Base-by-base conservation (phyloP, 768 basidiomycete genomes). In the Termitomyces sp. region DNA sequence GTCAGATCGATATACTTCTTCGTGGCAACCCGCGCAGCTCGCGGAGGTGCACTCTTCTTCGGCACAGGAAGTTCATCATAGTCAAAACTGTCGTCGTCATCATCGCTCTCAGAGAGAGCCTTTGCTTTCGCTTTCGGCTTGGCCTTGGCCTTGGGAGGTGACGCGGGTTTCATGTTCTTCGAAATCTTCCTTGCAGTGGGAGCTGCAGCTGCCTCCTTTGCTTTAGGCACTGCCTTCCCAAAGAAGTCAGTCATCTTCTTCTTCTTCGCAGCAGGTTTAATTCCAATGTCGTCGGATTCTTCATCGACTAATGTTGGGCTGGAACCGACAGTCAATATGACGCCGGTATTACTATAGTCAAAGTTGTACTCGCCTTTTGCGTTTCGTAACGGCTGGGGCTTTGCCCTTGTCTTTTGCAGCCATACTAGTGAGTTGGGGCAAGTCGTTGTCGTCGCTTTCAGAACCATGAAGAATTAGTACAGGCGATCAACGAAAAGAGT, bases 1-100 rank as follows among this genome's bases (percentile, higher is more conserved):
- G 79, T 81, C 59, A 67, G 67, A 62, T 87, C 86, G 11, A 87
- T 73, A 68, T 84, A 89, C 60, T 84, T 83, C 76, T 83, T 85
- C 53, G 75, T 64, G 43, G 30, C 30, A 26, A 42, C 38, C 55
- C 77, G 67, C 11, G 77, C 78, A n/a, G 79, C 74, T 26, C 85
- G 78, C 53, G 73, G 73, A 12, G 80, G 75, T 9, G 80, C 75
- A 23, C 74, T 72, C 19, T 70, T 65, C 11, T 68, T 78, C 7
- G 72, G 72, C 23, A 71, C 70, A 1, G 78, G 75, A 17, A 73
- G 62, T 35, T 68, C 63, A 45, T 75, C 73, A 11, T 77, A 79
- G 41, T 79, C 78, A 58, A 75, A 68, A n/a, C 68, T 68, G 35
- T 68, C 70, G 40, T 79, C 70, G 41, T 69, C 68, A 30, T 79